These are phyloP conservation scores for Talaromyces islandicus DNA, from an alignment of 2,329 filamentous ascomycete species.

Conservation along the genomic window DNA sequence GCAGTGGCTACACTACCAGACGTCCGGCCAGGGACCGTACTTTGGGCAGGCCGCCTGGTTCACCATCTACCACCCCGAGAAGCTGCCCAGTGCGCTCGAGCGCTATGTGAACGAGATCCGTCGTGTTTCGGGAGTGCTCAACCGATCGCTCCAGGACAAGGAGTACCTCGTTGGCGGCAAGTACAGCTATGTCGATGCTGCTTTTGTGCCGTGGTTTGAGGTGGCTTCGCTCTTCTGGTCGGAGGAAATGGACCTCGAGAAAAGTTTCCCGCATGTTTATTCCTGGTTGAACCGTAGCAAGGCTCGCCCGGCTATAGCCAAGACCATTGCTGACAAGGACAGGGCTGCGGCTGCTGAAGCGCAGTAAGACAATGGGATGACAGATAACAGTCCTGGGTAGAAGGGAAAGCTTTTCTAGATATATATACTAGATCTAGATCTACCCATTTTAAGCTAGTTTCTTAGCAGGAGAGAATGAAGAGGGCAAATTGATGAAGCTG, in stretches of 20 bases:
- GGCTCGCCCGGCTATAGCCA: neutral
- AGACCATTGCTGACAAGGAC: neutral
- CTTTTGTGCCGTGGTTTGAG: slow-evolving; percentile 7
- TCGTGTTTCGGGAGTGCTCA: slow-evolving; percentile 1
- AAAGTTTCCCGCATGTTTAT: neutral
- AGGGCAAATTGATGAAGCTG: too few relatives aligned
- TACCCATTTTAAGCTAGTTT: too few relatives aligned
- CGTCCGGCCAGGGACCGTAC: slow-evolving; percentile 8
- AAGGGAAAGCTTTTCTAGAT: too few relatives aligned
- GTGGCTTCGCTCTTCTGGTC: too few relatives aligned
- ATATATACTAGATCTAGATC: too few relatives aligned
- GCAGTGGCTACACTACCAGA: slow-evolving; percentile 8
- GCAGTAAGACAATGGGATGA: too few relatives aligned
- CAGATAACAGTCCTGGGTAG: too few relatives aligned
- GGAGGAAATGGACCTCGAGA: neutral
- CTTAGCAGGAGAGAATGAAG: too few relatives aligned
- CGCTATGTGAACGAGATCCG: slow-evolving; percentile 4
- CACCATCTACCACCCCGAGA: slow-evolving; percentile 1
- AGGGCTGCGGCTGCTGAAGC: neutral
- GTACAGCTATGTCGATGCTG: slow-evolving; percentile 7
- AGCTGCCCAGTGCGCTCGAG: slow-evolving; percentile 2
- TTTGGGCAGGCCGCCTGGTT: slow-evolving; percentile 8
- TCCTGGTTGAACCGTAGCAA: neutral
- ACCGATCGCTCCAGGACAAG: neutral
- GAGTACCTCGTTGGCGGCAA: slow-evolving; percentile 5